A percentile compares a stretch with the other conserved stretches of the same genome.
Evolutionary conservation across 1,284 basidiomycete species (phyloP).

Genomic region (Lentinula novae-zelandiae): DNA sequence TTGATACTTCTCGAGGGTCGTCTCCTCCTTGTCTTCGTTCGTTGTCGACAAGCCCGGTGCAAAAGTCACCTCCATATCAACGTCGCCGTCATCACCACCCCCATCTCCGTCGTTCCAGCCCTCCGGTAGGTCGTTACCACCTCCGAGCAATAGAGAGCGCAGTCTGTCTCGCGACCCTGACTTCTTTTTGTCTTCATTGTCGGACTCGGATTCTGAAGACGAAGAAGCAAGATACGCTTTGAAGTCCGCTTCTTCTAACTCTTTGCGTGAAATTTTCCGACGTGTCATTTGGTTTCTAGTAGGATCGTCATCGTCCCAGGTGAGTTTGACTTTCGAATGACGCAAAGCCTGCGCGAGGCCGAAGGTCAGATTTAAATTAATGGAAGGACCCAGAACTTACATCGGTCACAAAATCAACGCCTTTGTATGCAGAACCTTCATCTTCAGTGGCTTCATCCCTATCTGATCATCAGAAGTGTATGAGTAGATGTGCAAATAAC

Average conservation of each 20-base stretch:
- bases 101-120: slow-evolving; percentile 62
- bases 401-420: slow-evolving; percentile 91
- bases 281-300: slow-evolving; percentile 83
- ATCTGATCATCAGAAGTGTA: not conserved
- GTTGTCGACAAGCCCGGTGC: slow-evolving; percentile 70
- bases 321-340: slow-evolving; percentile 96
- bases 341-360: slow-evolving; percentile 73
- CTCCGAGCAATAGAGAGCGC: slow-evolving; percentile 69
- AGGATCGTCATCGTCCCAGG: slow-evolving; percentile 98
- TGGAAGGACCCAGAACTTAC: slow-evolving; percentile 40
- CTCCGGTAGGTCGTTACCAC: slow-evolving; percentile 64
- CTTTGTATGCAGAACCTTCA: slow-evolving; percentile 61
- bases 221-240: slow-evolving; percentile 80
- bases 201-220: slow-evolving; percentile 53
- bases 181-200: slow-evolving; percentile 34
- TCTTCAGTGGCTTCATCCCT: slow-evolving; percentile 82
- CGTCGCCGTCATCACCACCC: slow-evolving; percentile 44
- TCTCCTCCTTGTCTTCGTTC: slow-evolving; percentile 65
- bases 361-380: not conserved
- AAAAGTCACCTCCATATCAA: slow-evolving; percentile 94
- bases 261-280: slow-evolving; percentile 71
- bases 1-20: slow-evolving; percentile 82
- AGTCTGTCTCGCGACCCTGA: slow-evolving; percentile 57
- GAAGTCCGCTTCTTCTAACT: slow-evolving; percentile 90
- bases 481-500: not conserved